phyloP scores from a whole-genome alignment of 2,329 filamentous ascomycete species.

The Gaeumannomyces sp. region DNA sequence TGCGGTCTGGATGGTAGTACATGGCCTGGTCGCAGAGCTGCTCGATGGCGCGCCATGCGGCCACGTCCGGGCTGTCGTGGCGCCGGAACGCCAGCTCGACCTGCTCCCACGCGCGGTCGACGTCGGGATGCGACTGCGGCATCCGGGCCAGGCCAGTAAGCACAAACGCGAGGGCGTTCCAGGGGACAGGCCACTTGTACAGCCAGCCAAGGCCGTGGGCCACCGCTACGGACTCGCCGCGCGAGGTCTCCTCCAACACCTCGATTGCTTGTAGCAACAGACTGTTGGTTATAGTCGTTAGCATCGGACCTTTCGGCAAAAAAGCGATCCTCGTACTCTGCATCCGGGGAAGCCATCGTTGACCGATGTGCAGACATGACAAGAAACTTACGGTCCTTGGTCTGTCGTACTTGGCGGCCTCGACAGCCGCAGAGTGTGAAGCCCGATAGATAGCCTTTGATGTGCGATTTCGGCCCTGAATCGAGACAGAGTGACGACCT shows the following conservation, averaged over 20 bases:
- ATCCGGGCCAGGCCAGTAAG: constrained; percentile 2
- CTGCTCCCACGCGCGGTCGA: constrained; percentile 4
- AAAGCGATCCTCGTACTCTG: no score
- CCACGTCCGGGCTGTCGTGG: constrained; percentile 1
- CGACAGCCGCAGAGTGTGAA: background rate
- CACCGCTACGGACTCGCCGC: background rate
- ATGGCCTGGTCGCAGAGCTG: constrained; percentile 7
- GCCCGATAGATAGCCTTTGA: background rate
- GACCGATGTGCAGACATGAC: background rate
- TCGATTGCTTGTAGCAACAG: background rate
- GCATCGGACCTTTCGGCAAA: no score
- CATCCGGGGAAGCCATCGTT: no score
- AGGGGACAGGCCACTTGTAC: constrained; percentile 5
- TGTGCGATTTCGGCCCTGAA: background rate
- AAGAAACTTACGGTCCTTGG: background rate
- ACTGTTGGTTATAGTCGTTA: background rate
- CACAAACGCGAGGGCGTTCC: constrained; percentile 5
- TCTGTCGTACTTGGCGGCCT: background rate
- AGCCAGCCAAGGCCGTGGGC: background rate
- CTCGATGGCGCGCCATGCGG: constrained; percentile 7
- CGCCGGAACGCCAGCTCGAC: constrained; percentile 3
- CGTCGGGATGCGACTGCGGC: background rate
- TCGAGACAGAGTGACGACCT: background rate
- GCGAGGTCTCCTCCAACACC: background rate
- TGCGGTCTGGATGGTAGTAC: constrained; percentile 5